Evolutionary conservation across 2,329 filamentous ascomycete genomes (phyloP), one percentile per base, ranked within the genome.

Genomic region (Pseudocercospora musae): DNA sequence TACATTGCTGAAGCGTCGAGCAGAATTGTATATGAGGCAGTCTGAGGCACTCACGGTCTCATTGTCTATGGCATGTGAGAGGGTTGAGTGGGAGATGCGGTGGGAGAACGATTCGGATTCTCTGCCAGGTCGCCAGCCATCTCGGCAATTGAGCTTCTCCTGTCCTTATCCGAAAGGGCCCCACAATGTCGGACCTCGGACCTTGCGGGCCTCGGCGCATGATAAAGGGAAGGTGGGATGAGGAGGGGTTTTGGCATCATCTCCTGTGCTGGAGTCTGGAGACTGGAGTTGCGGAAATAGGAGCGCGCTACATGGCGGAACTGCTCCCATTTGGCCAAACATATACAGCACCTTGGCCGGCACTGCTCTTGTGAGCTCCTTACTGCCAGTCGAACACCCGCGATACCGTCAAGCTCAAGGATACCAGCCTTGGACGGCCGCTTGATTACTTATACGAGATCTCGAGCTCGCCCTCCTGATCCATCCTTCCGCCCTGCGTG

Each of bases 221-320:
- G n/a, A n/a, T n/a, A n/a, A n/a, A n/a, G n/a, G n/a, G n/a, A n/a
- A n/a, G n/a, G n/a, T n/a, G n/a, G n/a, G 37, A 40, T 40, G 1
- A 48, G 44, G 44, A 48, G 44, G 44, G 44, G 44, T 21, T 52
- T 52, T 52, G 48, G 31, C 48, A 52, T 52, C 48, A 52, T 52
- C 23, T 29, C 25, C 2, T 21, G 33, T 50, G 46, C 9, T 50
- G 6, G 46, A 49, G 10, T 33, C 13, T 18, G 25, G 40, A 9
- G 3, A 7, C 25, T 44, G 15, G n/a, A 49, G 48, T 29, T n/a
- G 48, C 48, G 48, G 48, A 52, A 52, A 52, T n/a, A 25, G 25
- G 10, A 27, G 48, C 23, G 48, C 48, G 9, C 3, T 52, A 23
- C 18, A 15, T 52, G 25, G 48, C 48, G 48, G 48, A 52, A 52